A percentile compares a stretch with the other conserved stretches of the same genome.
These are phyloP conservation scores for Geranomyces variabilis DNA, from an alignment of 192 early-diverging fungal species.

Conservation along the genomic window DNA sequence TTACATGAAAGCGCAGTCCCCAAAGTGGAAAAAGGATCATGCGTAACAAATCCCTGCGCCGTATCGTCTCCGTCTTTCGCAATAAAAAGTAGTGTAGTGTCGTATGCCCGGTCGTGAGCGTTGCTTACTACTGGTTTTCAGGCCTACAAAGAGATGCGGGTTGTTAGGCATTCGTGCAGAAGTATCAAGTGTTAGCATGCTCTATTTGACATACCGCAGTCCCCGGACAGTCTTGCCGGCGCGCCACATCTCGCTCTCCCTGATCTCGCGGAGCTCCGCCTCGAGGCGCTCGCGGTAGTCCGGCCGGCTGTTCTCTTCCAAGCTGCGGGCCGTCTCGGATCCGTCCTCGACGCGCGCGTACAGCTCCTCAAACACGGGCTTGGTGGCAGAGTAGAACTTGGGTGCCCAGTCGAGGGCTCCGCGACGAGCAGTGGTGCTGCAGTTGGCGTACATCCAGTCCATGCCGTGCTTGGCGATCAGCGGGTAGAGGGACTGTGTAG, in stretches of 20 bases:
- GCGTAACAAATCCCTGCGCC: too few species aligned
- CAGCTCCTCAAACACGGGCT: slow-evolving; percentile 81
- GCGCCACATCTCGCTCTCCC: slow-evolving; percentile 91
- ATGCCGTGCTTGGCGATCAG: slow-evolving; percentile 95
- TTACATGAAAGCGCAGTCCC: too few species aligned
- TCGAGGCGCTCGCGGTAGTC: slow-evolving; percentile 95
- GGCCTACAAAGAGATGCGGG: too few species aligned
- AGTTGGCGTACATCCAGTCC: slow-evolving; percentile 99
- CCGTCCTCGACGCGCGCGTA: slow-evolving; percentile 88
- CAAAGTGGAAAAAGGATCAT: too few species aligned
- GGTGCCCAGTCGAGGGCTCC: slow-evolving; percentile 98
- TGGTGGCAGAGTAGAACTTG: slow-evolving; percentile 87
- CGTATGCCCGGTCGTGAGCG: too few species aligned
- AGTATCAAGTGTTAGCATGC: too few species aligned
- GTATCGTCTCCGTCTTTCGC: too few species aligned
- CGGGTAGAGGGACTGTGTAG: slow-evolving; percentile 96
- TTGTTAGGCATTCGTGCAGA: too few species aligned
- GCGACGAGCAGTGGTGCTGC: slow-evolving; percentile 93
- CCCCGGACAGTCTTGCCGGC: slow-evolving; percentile 84
- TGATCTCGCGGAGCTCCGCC: slow-evolving; percentile 86
- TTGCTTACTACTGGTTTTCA: too few species aligned
- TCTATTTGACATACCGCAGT: slow-evolving; percentile 64
- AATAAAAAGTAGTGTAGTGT: too few species aligned
- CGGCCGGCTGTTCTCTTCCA: slow-evolving; percentile 85
- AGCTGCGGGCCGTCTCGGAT: slow-evolving; percentile 79